Conservation (phyloP, 2,329 filamentous ascomycete genomes). For the Colletotrichum sp. region DNA sequence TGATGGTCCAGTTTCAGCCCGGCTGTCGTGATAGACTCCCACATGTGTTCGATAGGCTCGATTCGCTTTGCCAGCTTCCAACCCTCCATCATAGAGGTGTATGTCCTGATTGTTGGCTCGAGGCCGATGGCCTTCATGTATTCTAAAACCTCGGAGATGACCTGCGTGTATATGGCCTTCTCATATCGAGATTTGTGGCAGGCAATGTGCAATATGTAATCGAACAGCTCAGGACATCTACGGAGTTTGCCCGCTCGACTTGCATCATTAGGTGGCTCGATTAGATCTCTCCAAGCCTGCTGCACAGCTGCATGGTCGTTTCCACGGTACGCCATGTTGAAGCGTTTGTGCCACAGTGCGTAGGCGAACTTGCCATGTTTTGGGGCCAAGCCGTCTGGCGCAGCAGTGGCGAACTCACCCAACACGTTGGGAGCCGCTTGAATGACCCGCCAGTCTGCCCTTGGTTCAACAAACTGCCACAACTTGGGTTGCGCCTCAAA, state of each 20-base stretch:
- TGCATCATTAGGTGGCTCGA: conserved; percentile 26
- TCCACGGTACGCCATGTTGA: conserved; percentile 3
- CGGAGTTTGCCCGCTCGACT: conserved; percentile 32
- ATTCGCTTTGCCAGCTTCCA: conserved; percentile 66
- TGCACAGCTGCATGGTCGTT: background rate
- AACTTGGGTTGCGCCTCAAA: conserved; percentile 5
- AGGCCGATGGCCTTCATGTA: conserved; percentile 54
- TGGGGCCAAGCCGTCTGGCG: too few relatives aligned
- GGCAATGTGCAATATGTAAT: conserved; percentile 46
- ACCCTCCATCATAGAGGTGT: conserved; percentile 76
- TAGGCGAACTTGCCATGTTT: conserved; percentile 5
- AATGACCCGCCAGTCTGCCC: conserved; percentile 13
- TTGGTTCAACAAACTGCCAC: conserved; percentile 14
- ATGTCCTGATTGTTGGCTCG: conserved; percentile 67
- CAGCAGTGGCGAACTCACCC: background rate
- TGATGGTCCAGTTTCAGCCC: conserved; percentile 65
- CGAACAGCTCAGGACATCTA: conserved; percentile 38
- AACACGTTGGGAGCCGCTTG: background rate
- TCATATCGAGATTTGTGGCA: conserved; percentile 28
- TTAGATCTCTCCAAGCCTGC: conserved; percentile 36
- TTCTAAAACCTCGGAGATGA: conserved; percentile 36
- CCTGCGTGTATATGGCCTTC: background rate
- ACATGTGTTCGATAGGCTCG: conserved; percentile 68
- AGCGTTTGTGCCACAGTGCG: conserved; percentile 15
- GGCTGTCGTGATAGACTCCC: conserved; percentile 65